These are phyloP conservation scores for Russula dissimulans DNA, from an alignment of 768 basidiomycete genomes.

Conservation along the genomic window DNA sequence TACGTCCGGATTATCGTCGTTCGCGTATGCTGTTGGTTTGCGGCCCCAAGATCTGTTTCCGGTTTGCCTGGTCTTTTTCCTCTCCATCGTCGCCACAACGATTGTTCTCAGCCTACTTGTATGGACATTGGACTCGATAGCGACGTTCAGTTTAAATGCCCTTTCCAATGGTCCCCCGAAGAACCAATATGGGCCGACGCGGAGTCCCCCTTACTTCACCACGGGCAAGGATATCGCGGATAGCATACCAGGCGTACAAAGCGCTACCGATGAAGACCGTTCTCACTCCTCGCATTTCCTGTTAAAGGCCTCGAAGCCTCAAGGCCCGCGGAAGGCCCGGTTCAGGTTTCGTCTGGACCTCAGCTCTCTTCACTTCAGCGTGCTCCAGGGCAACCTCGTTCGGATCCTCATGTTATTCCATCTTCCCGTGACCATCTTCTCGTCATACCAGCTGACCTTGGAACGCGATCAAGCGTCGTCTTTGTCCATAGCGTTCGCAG, in stretches of 20 bases:
- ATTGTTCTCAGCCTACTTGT: slow-evolving; percentile 59
- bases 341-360: slow-evolving; percentile 50
- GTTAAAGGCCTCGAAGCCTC: slow-evolving; percentile 30
- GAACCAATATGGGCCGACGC: slow-evolving; percentile 25
- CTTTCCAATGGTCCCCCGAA: slow-evolving; percentile 21
- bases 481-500: slow-evolving; percentile 68
- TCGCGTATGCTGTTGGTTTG: slow-evolving; percentile 78
- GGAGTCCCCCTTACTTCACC: slow-evolving; percentile 35
- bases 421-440: slow-evolving; percentile 87
- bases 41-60: slow-evolving; percentile 75
- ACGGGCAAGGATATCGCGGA: slow-evolving; percentile 47
- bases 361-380: slow-evolving; percentile 71
- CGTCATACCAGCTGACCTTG: slow-evolving; percentile 75
- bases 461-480: slow-evolving; percentile 41
- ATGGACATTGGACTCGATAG: slow-evolving; percentile 61
- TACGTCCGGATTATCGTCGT: slow-evolving; percentile 66
- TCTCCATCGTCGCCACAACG: slow-evolving; percentile 66
- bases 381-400: slow-evolving; percentile 84
- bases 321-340: slow-evolving; percentile 35
- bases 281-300: slow-evolving; percentile 37
- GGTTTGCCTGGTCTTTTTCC: slow-evolving; percentile 75
- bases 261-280: slow-evolving; percentile 40
- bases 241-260: slow-evolving; percentile 19
- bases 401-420: slow-evolving; percentile 90
- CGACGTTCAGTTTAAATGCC: slow-evolving; percentile 29